Evolutionary conservation across 495 filamentous ascomycete genomes (phyloP).

Genomic region (Parmelia sp.): DNA sequence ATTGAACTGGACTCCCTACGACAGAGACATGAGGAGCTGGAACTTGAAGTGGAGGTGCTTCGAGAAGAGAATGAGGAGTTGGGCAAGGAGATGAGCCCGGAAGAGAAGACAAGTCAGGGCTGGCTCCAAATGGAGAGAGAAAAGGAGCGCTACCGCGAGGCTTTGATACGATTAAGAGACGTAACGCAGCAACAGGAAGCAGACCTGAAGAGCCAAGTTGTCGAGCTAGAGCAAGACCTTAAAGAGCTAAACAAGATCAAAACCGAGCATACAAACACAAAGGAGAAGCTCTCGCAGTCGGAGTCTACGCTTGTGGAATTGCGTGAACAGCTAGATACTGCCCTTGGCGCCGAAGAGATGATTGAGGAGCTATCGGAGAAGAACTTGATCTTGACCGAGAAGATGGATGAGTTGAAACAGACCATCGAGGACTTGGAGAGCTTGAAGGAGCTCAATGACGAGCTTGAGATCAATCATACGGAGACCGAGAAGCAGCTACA

Average conservation of each 20-base stretch:
- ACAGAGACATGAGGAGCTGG: slow-evolving; percentile 69
- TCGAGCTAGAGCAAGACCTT: slow-evolving; percentile 70
- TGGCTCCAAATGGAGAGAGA: slow-evolving; percentile 87
- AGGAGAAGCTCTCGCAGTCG: slow-evolving; percentile 62
- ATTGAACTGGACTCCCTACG: slow-evolving; percentile 74
- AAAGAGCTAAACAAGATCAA: slow-evolving; percentile 65
- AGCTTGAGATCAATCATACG: slow-evolving; percentile 86
- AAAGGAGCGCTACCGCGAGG: slow-evolving; percentile 83
- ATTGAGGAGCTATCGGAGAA: slow-evolving; percentile 85
- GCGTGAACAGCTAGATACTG: slow-evolving; percentile 82
- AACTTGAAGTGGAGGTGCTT: slow-evolving; percentile 81
- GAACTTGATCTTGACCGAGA: slow-evolving; percentile 72
- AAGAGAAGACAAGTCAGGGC: slow-evolving; percentile 77
- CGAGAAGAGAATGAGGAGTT: slow-evolving; percentile 82
- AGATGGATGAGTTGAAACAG: slow-evolving; percentile 72
- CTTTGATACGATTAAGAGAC: slow-evolving; percentile 75
- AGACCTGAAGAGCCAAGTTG: slow-evolving; percentile 71
- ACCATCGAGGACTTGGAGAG: slow-evolving; percentile 79
- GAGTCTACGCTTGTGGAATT: slow-evolving; percentile 81
- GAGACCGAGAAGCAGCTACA: slow-evolving; percentile 92
- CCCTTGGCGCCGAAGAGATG: slow-evolving; percentile 81
- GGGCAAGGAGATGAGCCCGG: slow-evolving; percentile 74
- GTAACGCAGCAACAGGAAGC: slow-evolving; percentile 77
- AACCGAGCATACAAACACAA: slow-evolving; percentile 60
- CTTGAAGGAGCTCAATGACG: slow-evolving; percentile 86